These are phyloP conservation scores for Bothriochloa decipiens DNA, from an alignment of 176 grass and related monocot genomes.

Conservation along the genomic window DNA sequence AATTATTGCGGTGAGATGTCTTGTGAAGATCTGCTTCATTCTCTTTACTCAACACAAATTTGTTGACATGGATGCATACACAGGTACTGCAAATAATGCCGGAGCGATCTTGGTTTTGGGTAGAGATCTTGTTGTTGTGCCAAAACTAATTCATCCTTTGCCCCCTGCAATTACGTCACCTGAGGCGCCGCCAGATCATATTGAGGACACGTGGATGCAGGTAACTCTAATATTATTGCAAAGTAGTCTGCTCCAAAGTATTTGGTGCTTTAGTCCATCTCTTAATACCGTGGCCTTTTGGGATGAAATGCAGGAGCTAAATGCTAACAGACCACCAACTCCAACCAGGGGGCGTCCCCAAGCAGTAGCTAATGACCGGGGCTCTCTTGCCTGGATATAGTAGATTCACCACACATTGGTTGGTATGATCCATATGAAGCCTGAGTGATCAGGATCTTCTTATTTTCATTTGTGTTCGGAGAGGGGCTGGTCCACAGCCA, in stretches of 20 bases:
- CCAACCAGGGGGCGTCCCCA: constrained; percentile 94
- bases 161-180: constrained; percentile 92
- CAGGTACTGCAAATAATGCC: constrained; percentile 99
- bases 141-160: constrained; percentile 98
- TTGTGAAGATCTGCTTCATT: constrained; percentile 5
- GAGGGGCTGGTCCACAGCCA: constrained; percentile 25
- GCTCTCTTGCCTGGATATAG: constrained; percentile 98
- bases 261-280: neutral
- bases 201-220: constrained; percentile 99
- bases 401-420: constrained; percentile 44
- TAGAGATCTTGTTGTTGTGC: constrained; percentile 98
- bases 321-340: constrained; percentile 97
- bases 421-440: constrained; percentile 48
- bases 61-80: constrained; percentile 37
- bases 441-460: constrained; percentile 38
- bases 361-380: constrained; percentile 73
- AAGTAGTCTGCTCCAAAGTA: constrained; percentile 14
- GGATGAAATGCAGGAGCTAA: constrained; percentile 73
- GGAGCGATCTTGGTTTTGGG: constrained; percentile 98
- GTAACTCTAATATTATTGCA: constrained; percentile 43
- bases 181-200: constrained; percentile 85
- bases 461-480: constrained; percentile 39
- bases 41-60: neutral
- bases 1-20: constrained; percentile 90
- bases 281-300: neutral